These are phyloP conservation scores for Cladosporium colombiae DNA, from an alignment of 2,329 filamentous ascomycete genomes.

Conservation along the genomic window DNA sequence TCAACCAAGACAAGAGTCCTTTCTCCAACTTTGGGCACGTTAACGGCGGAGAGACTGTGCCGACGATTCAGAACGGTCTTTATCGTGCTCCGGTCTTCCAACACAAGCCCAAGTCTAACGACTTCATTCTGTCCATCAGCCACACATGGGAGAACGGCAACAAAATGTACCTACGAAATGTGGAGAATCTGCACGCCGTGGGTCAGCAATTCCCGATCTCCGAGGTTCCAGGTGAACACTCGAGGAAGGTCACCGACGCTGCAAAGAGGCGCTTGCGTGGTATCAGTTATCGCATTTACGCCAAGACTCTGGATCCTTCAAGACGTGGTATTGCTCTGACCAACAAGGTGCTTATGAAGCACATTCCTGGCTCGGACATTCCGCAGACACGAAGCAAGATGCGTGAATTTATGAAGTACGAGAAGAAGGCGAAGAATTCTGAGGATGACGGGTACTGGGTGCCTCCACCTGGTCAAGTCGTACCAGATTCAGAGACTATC, in stretches of 20 bases:
- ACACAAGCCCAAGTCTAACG: constrained; percentile 73
- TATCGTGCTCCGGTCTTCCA: constrained; percentile 92
- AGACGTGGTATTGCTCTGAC: constrained; percentile 83
- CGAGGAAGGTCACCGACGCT: constrained; percentile 93
- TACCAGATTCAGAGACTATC: constrained; percentile 79
- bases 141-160: constrained; percentile 77
- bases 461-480: constrained; percentile 68
- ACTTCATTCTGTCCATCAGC: constrained; percentile 84
- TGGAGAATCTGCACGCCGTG: constrained; percentile 87
- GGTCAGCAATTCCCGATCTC: constrained; percentile 91
- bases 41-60: constrained; percentile 84
- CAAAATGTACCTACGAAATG: constrained; percentile 79
- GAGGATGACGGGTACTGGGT: constrained; percentile 74
- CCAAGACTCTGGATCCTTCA: constrained; percentile 68
- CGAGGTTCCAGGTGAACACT: constrained; percentile 91
- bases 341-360: constrained; percentile 58
- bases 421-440: constrained; percentile 84
- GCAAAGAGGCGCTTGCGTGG: constrained; percentile 96
- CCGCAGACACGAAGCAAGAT: constrained; percentile 96
- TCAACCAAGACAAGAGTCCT: constrained; percentile 92
- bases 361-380: constrained; percentile 90
- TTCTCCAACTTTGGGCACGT: constrained; percentile 95
- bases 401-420: constrained; percentile 92
- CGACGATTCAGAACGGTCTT: constrained; percentile 92
- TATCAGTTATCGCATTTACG: constrained; percentile 86